phyloP scores from a whole-genome alignment of 2,329 filamentous ascomycete genomes.

The Trichothecium roseum region DNA sequence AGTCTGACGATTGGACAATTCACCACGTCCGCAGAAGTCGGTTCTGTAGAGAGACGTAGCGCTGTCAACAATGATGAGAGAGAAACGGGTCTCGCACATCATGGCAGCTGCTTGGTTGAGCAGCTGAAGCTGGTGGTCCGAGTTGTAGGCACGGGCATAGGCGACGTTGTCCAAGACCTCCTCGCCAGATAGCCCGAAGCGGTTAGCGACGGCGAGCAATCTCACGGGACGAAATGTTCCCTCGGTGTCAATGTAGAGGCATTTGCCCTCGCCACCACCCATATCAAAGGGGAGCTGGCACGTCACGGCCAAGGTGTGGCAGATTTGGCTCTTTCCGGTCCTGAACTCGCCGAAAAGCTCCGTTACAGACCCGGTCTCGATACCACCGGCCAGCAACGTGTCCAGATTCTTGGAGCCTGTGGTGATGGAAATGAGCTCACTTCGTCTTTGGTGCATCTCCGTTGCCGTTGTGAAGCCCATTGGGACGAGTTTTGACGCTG shows the following conservation, averaged over 20 bases:
- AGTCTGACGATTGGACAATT: conserved; percentile 86
- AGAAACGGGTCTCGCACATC: conserved; percentile 99
- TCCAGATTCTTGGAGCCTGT: conserved; percentile 97
- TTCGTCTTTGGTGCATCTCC: conserved; percentile 95
- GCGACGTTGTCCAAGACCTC: conserved; percentile 98
- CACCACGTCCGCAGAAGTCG: conserved; percentile 92
- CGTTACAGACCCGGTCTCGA: conserved; percentile 96
- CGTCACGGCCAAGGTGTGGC: conserved; percentile 95
- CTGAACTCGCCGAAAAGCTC: conserved; percentile 97
- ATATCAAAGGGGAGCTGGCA: conserved; percentile 98
- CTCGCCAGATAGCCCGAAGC: conserved; percentile 89
- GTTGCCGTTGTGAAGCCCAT: conserved; percentile 99
- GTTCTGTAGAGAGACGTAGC: conserved; percentile 93
- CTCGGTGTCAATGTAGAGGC: conserved; percentile 96
- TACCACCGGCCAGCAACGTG: conserved; percentile 83
- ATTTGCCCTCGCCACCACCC: conserved; percentile 97
- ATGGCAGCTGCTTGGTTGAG: conserved; percentile 92
- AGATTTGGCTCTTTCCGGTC: conserved; percentile 97
- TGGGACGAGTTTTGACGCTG: conserved; percentile 89
- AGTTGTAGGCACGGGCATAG: conserved; percentile 96
- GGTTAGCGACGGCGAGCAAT: conserved; percentile 80
- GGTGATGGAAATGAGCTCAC: conserved; percentile 94
- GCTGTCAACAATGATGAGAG: conserved; percentile 88
- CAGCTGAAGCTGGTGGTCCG: conserved; percentile 90
- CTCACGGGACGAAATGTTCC: conserved; percentile 93